Conservation (phyloP, 2,329 filamentous ascomycete genomes). For the Aspergillus costaricaensis region DNA sequence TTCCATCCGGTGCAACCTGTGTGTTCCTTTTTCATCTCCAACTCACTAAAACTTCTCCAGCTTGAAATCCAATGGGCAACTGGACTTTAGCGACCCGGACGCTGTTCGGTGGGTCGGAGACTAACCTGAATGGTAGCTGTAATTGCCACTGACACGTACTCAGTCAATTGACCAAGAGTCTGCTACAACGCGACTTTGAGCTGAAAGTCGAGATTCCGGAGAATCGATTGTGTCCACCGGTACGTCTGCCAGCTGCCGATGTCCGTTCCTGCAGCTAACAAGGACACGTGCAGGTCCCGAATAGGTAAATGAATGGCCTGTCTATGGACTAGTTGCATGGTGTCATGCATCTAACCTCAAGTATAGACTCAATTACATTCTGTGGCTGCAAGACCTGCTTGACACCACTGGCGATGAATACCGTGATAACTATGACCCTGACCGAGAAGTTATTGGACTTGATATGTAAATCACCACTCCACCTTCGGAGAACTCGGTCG, state of each 20-base stretch:
- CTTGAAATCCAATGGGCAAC: conserved; percentile 57
- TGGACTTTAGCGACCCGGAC: conserved; percentile 79
- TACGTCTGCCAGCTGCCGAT: conserved; percentile 42
- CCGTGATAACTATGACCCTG: conserved; percentile 54
- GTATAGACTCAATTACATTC: conserved; percentile 79
- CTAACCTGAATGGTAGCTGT: conserved; percentile 12
- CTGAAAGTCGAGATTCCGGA: conserved; percentile 70
- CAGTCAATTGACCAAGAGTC: conserved; percentile 71
- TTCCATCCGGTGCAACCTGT: conserved; percentile 36
- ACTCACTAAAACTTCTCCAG: conserved; percentile 33
- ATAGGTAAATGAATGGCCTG: conserved; percentile 38
- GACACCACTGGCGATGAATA: conserved; percentile 63
- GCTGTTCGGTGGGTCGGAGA: conserved; percentile 64
- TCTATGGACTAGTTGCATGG: too few relatives aligned
- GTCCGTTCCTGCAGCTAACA: conserved; percentile 10
- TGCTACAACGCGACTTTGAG: conserved; percentile 75
- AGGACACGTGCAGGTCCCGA: conserved; percentile 42
- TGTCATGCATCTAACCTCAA: too few relatives aligned
- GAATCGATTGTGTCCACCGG: conserved; percentile 83
- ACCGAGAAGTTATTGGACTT: conserved; percentile 65
- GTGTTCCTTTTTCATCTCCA: conserved; percentile 31
- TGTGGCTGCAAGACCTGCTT: conserved; percentile 82
- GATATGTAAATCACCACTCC: conserved; percentile 61
- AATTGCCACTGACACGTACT: conserved; percentile 13
- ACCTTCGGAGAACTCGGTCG: neutral